These are phyloP conservation scores for Collybia nuda DNA, from an alignment of 768 basidiomycete genomes.

Conservation along the genomic window DNA sequence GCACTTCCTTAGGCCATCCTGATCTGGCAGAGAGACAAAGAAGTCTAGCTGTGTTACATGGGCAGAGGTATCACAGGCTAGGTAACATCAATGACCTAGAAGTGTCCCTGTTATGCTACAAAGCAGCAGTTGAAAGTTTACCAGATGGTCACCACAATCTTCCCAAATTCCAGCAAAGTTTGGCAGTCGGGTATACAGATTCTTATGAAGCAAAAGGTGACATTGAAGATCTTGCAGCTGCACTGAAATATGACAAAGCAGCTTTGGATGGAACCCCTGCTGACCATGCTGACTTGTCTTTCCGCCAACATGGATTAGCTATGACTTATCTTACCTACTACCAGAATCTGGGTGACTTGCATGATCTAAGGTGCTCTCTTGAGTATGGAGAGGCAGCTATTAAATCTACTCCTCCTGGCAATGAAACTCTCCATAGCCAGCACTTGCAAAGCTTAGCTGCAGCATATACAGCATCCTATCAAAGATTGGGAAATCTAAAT, in stretches of 20 bases:
- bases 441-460: conserved; percentile 2
- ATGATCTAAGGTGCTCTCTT: too few relatives aligned
- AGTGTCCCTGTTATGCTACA: background rate
- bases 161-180: background rate
- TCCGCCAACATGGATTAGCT: too few relatives aligned
- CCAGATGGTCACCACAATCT: background rate
- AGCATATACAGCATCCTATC: background rate
- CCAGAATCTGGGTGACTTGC: too few relatives aligned
- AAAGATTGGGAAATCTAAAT: background rate
- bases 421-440: too few relatives aligned
- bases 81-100: background rate
- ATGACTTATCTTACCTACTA: too few relatives aligned
- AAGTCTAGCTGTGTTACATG: background rate
- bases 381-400: too few relatives aligned
- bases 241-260: too few relatives aligned
- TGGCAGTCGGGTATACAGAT: background rate
- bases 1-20: background rate
- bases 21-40: background rate
- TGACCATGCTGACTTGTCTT: too few relatives aligned
- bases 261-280: too few relatives aligned
- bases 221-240: too few relatives aligned
- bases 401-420: too few relatives aligned
- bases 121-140: background rate
- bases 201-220: too few relatives aligned
- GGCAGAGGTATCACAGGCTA: background rate